These are phyloP conservation scores for Aaosphaeria arxii DNA, from an alignment of 2,329 filamentous ascomycete species.

Conservation along the genomic window DNA sequence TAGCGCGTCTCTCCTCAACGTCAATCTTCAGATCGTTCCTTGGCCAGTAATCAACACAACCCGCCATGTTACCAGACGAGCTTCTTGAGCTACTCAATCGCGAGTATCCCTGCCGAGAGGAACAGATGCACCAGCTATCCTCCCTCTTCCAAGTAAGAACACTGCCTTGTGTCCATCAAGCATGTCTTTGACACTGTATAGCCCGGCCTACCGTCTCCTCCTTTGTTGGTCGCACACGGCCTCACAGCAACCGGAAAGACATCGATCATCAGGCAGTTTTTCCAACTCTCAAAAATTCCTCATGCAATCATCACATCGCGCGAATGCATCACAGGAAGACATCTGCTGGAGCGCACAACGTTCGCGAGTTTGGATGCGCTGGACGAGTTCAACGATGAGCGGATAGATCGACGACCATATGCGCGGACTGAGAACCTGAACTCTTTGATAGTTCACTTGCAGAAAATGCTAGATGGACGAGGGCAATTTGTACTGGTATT, in stretches of 20 bases:
- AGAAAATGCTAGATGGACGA: slow-evolving; percentile 57
- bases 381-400: slow-evolving; percentile 39
- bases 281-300: slow-evolving; percentile 50
- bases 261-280: slow-evolving; percentile 62
- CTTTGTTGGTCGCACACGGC: slow-evolving; percentile 77
- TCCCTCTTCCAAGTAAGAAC: slow-evolving; percentile 44
- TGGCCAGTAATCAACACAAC: background rate
- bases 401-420: slow-evolving; percentile 44
- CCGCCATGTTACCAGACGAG: slow-evolving; percentile 37
- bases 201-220: slow-evolving; percentile 59
- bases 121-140: slow-evolving; percentile 46
- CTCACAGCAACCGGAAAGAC: slow-evolving; percentile 86
- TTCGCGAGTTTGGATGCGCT: slow-evolving; percentile 46
- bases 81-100: slow-evolving; percentile 32
- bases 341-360: slow-evolving; percentile 71
- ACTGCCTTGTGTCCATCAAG: background rate
- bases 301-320: slow-evolving; percentile 65
- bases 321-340: slow-evolving; percentile 75
- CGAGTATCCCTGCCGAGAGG: slow-evolving; percentile 43
- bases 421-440: slow-evolving; percentile 77
- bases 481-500: slow-evolving; percentile 76
- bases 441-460: slow-evolving; percentile 70
- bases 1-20: background rate
- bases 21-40: background rate
- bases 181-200: no score